Evolutionary conservation across 768 basidiomycete species (phyloP).

Genomic region (Naganishia antarctica): DNA sequence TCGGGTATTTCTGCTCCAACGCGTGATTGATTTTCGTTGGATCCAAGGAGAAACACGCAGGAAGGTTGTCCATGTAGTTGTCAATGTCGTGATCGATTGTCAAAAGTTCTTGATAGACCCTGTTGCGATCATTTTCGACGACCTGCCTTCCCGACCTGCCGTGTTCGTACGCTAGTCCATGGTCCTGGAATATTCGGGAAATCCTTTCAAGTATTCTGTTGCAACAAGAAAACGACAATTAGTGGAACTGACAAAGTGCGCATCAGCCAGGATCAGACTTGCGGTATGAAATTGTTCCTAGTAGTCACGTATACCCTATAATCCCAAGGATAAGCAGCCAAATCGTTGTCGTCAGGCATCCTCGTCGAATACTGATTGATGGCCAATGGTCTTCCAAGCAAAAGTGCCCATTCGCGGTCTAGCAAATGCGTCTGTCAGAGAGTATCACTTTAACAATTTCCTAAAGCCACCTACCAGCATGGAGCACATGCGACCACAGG

Average conservation of each 20-base stretch:
- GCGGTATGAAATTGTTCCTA: constrained; percentile 24
- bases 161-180: constrained; percentile 19
- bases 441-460: no score
- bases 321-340: constrained; percentile 23
- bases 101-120: constrained; percentile 21
- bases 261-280: neutral
- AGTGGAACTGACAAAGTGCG: neutral
- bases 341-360: constrained; percentile 25
- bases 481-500: constrained; percentile 25
- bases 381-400: constrained; percentile 22
- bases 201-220: constrained; percentile 25
- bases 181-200: constrained; percentile 24
- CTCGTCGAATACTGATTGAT: constrained; percentile 24
- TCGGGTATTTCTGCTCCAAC: constrained; percentile 23
- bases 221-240: neutral
- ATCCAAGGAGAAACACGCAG: constrained; percentile 22
- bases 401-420: constrained; percentile 26
- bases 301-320: constrained; percentile 22
- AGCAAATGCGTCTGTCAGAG: neutral
- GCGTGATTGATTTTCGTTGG: constrained; percentile 22
- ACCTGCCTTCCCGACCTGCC: constrained; percentile 16
- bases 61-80: constrained; percentile 11
- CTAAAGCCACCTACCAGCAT: constrained; percentile 26
- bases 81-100: constrained; percentile 24
- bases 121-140: constrained; percentile 10